Conservation (phyloP, 208 protist genomes). For the Angomonas desouzai region DNA sequence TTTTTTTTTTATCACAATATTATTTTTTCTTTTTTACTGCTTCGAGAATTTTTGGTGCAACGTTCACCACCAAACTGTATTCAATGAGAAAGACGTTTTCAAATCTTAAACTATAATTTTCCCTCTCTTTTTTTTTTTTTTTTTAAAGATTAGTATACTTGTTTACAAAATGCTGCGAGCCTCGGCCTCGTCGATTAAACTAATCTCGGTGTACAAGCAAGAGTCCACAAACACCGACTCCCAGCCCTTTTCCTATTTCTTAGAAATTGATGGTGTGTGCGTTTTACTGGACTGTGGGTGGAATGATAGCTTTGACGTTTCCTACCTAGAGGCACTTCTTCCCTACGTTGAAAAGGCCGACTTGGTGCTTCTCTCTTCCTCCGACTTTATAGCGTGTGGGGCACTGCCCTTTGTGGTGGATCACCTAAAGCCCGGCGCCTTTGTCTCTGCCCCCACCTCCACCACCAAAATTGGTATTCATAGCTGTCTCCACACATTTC, state of each 20-base stretch:
- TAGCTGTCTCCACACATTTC: constrained; percentile 66
- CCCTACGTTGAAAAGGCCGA: constrained; percentile 51
- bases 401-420: constrained; percentile 81
- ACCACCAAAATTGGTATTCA: constrained; percentile 81
- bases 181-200: constrained; percentile 38
- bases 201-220: constrained; percentile 34
- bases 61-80: no score
- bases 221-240: constrained; percentile 19
- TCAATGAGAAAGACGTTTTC: no score
- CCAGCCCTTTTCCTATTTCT: constrained; percentile 58
- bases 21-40: neutral
- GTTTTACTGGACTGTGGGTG: constrained; percentile 88
- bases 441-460: constrained; percentile 57
- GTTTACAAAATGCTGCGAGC: constrained; percentile 35
- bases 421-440: constrained; percentile 52
- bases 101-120: no score
- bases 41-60: neutral
- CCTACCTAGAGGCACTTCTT: constrained; percentile 45
- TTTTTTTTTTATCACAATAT: constrained; percentile 1
- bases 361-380: constrained; percentile 73
- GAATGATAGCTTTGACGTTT: constrained; percentile 54
- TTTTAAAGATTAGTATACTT: neutral
- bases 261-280: constrained; percentile 80
- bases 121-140: constrained; percentile 7
- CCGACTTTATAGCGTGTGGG: constrained; percentile 72